Conservation (phyloP, 1,284 basidiomycete species). For the Anthracocystis walkeri region DNA sequence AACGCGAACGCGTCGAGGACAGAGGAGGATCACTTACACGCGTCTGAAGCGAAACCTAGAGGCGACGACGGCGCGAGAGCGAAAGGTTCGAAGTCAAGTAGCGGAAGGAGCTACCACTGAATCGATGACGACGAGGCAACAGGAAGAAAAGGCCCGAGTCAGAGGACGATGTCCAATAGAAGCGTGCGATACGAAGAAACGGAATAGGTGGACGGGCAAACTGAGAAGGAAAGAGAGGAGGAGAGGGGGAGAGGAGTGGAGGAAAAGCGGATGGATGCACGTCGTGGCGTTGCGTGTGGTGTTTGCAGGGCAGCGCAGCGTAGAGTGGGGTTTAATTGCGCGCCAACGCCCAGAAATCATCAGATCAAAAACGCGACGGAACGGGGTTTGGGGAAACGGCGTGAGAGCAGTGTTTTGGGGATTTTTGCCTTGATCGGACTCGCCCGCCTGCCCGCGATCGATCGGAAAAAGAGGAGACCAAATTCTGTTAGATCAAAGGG, state of each 20-base stretch:
- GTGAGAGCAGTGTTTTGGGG: conserved; percentile 9
- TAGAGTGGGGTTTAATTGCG: neutral
- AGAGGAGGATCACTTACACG: conserved; percentile 32
- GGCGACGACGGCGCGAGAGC: conserved; percentile 42
- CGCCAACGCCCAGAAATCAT: neutral
- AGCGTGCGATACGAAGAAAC: conserved; percentile 10
- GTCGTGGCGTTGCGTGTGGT: conserved; percentile 11
- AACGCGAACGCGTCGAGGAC: conserved; percentile 32
- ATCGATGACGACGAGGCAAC: conserved; percentile 5
- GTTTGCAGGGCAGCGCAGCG: neutral
- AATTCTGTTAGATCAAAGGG: conserved; percentile 7
- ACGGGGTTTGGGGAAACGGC: neutral
- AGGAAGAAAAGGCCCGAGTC: conserved; percentile 18
- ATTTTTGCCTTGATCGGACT: conserved; percentile 12
- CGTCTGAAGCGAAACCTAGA: conserved; percentile 35
- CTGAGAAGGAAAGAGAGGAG: neutral
- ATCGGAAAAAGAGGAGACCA: neutral
- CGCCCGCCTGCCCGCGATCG: conserved; percentile 16
- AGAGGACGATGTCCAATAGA: conserved; percentile 18
- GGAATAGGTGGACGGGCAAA: conserved; percentile 13
- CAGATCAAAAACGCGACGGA: conserved; percentile 13
- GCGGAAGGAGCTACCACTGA: conserved; percentile 18
- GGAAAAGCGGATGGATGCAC: conserved; percentile 40
- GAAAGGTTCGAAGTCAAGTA: conserved; percentile 14
- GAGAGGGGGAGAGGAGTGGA: conserved; percentile 16